Evolutionary conservation across 2,329 filamentous ascomycete genomes (phyloP), one percentile per base, ranked within the genome.

Genomic region (Harringtonia lauricola): DNA sequence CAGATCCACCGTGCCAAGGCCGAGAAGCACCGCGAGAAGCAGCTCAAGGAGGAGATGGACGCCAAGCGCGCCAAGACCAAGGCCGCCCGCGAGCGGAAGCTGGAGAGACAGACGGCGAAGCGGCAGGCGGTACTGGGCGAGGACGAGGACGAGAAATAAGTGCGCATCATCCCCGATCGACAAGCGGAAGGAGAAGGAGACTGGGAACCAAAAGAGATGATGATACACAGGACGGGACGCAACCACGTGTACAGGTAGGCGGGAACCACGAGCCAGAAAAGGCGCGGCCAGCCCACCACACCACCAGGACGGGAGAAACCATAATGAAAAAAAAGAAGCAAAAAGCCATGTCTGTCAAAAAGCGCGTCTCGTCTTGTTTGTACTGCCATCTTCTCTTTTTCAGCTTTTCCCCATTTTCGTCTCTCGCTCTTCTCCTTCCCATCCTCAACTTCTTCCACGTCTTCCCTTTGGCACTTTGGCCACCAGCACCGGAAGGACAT

Each of bases 1-100:
- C 63, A 98, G 92, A 96, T 98, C 68, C 92, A 98, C 86, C 94
- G 89, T 74, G 92, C 92, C 76, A 98, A 98, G 86, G 92, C 92
- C 62, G 92, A 98, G 86, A 94, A 94, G 79, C 79, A 81, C 56
- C 92, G 92, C 71, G 92, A 96, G 84, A 81, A 81, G 73, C 72
- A 81, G 64, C 81, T 98, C 71, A 90, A 94, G 84, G 89, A 96
- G 68, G 89, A 96, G 79, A 98, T 98, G 92, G 92, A 96, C 68
- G 87, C 86, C 78, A 96, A 95, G 83, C 88, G 92, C 76, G 87
- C 88, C 70, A 95, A 95, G 88, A 96, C 88, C 82, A 96, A 95
- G 89, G 92, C 92, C 66, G 92, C 92, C 62, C 88, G 92, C 74
- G 92, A 96, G 84, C 84, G 92, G 78, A 92, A 92, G 83, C 72